phyloP scores from a whole-genome alignment of 164 flowering plant species.

The Vitis rotundifolia region DNA sequence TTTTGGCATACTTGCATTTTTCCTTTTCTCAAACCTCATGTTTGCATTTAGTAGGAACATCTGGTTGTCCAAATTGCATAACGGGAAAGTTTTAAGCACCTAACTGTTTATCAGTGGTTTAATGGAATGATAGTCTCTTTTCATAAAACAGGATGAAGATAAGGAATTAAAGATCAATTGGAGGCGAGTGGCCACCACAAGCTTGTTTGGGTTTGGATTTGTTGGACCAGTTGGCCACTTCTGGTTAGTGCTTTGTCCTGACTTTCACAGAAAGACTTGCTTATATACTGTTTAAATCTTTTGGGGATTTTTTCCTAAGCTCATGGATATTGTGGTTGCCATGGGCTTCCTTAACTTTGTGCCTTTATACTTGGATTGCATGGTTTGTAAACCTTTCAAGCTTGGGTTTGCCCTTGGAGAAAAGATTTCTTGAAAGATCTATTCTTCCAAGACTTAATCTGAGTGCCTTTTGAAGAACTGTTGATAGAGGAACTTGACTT shows the following conservation, averaged over 20 bases:
- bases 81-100: background rate
- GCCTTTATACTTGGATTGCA: no score
- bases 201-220: slow-evolving; percentile 84
- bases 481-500: no score
- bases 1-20: no score
- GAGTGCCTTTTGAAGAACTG: no score
- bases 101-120: background rate
- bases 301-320: no score
- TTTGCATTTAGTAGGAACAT: no score
- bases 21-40: no score
- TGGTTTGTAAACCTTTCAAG: no score
- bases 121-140: background rate
- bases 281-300: background rate
- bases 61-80: slow-evolving; percentile 1
- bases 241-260: slow-evolving; percentile 55
- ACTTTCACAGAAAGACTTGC: background rate
- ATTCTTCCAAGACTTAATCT: no score
- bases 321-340: background rate
- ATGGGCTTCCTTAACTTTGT: no score
- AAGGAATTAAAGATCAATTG: slow-evolving; percentile 60
- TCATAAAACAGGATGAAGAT: slow-evolving; percentile 41
- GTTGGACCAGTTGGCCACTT: slow-evolving; percentile 94
- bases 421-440: no score
- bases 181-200: slow-evolving; percentile 82
- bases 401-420: no score